Evolutionary conservation across 192 early-diverging fungal species (phyloP).

Genomic region (Phycomyces nitens): DNA sequence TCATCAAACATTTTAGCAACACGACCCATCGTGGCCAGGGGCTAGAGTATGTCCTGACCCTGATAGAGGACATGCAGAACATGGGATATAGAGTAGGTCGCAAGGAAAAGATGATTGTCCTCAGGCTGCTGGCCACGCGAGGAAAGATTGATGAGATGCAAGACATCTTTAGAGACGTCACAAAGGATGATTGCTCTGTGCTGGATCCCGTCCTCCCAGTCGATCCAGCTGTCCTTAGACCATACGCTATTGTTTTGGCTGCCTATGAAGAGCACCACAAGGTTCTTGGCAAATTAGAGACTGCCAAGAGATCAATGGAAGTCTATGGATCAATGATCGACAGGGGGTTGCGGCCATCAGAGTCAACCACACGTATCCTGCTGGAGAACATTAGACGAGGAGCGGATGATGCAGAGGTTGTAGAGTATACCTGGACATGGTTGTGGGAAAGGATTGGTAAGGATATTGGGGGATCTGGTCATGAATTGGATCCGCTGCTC

Average conservation of each 20-base stretch:
- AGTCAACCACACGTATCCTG: conserved; percentile 28
- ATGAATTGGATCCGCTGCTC: conserved; percentile 17
- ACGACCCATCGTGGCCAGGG: neutral
- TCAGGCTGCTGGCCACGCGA: conserved; percentile 27
- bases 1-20: conserved; percentile 26
- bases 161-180: conserved; percentile 21
- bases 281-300: neutral
- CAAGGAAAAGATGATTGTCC: conserved; percentile 29
- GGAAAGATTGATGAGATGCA: conserved; percentile 32
- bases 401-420: conserved; percentile 7
- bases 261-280: conserved; percentile 10
- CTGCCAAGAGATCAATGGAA: conserved; percentile 55
- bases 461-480: conserved; percentile 6
- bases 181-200: conserved; percentile 8
- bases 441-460: conserved; percentile 27
- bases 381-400: conserved; percentile 19
- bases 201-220: neutral
- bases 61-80: conserved; percentile 33
- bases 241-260: conserved; percentile 21
- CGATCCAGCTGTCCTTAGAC: conserved; percentile 10
- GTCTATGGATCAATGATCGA: conserved; percentile 61
- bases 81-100: conserved; percentile 22
- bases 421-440: conserved; percentile 33
- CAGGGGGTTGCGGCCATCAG: conserved; percentile 55
- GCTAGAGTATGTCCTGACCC: conserved; percentile 22